Evolutionary conservation across 2,329 filamentous ascomycete species (phyloP).

Genomic region (Aspergillus udagawae): DNA sequence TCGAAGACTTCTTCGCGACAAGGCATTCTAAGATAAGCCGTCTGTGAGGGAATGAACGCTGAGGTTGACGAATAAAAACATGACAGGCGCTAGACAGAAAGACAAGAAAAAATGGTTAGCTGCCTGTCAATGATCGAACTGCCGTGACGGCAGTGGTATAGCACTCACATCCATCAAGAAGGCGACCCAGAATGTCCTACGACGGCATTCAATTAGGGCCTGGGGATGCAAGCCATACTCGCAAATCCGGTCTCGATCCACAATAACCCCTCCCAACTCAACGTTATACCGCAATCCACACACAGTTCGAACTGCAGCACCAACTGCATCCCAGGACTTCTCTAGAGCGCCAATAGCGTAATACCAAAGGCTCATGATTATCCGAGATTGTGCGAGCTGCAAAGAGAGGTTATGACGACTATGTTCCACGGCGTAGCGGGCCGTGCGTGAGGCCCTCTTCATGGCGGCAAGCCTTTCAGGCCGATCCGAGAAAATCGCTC

Average conservation of each 20-base stretch:
- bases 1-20: conserved; percentile 61
- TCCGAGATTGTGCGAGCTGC: conserved; percentile 62
- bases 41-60: conserved; percentile 58
- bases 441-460: conserved; percentile 51
- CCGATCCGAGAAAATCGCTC: conserved; percentile 51
- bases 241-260: conserved; percentile 44
- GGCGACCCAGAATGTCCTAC: conserved; percentile 68
- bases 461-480: conserved; percentile 44
- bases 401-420: conserved; percentile 53
- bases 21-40: conserved; percentile 65
- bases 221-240: conserved; percentile 56
- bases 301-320: conserved; percentile 58
- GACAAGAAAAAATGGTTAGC: conserved; percentile 7
- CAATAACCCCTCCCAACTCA: conserved; percentile 51
- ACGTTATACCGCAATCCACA: conserved; percentile 60
- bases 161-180: conserved; percentile 62
- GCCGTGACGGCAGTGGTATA: neutral
- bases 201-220: conserved; percentile 62
- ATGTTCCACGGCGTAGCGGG: conserved; percentile 54
- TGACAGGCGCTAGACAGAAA: conserved; percentile 51
- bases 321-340: conserved; percentile 62
- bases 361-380: conserved; percentile 65
- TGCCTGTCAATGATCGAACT: neutral
- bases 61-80: conserved; percentile 53
- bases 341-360: conserved; percentile 57